Evolutionary conservation across 495 filamentous ascomycete genomes (phyloP).

Genomic region (Penicillium lividum): DNA sequence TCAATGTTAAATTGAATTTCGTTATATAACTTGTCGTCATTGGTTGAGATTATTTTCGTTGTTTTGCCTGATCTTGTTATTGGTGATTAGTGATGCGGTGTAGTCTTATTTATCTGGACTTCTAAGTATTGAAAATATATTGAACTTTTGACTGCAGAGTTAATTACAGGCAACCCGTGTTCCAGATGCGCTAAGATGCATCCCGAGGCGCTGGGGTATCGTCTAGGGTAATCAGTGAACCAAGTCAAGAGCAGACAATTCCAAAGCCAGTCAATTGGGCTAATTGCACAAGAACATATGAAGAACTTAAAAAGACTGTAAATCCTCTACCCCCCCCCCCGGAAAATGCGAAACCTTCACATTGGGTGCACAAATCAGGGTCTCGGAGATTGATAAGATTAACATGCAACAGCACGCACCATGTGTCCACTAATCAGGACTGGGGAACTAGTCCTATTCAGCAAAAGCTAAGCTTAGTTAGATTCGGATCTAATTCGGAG

Average conservation of each 20-base stretch:
- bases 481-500: conserved; percentile 1
- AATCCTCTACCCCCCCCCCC: neutral
- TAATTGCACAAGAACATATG: too few relatives aligned
- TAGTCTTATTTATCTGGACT: too few relatives aligned
- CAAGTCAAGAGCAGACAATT: too few relatives aligned
- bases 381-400: conserved; percentile 22
- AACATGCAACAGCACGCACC: conserved; percentile 8
- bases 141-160: too few relatives aligned
- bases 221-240: too few relatives aligned
- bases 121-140: too few relatives aligned
- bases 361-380: neutral
- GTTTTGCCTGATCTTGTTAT: neutral
- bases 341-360: neutral
- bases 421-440: conserved; percentile 2
- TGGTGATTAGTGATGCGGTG: too few relatives aligned
- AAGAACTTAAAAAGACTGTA: neutral
- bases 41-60: neutral
- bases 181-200: too few relatives aligned
- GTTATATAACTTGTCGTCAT: too few relatives aligned
- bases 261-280: too few relatives aligned
- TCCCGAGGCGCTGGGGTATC: too few relatives aligned
- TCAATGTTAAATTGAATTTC: neutral
- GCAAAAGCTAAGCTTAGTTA: conserved; percentile 1
- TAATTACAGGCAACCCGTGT: too few relatives aligned
- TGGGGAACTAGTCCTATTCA: neutral